phyloP scores from a whole-genome alignment of 2,329 filamentous ascomycete genomes.

The Hawksworthiomyces lignivorus region DNA sequence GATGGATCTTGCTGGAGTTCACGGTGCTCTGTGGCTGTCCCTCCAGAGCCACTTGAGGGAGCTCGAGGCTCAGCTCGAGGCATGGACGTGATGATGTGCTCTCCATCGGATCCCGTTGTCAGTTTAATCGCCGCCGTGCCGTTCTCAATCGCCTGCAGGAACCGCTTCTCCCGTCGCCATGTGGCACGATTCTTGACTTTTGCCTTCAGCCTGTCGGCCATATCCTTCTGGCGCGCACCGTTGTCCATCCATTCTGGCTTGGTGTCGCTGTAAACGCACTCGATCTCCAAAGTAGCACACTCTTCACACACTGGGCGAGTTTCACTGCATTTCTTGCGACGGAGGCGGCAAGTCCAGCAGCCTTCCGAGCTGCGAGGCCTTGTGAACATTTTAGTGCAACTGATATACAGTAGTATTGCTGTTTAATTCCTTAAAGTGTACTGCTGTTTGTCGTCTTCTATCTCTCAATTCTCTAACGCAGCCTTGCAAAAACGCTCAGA shows the following conservation, averaged over 20 bases:
- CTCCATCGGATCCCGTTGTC: constrained; percentile 14
- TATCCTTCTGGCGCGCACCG: constrained; percentile 39
- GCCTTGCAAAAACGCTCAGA: too few relatives aligned
- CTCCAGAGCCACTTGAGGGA: not conserved
- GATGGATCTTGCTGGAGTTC: too few relatives aligned
- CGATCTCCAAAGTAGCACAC: constrained; percentile 47
- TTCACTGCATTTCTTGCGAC: constrained; percentile 56
- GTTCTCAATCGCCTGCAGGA: constrained; percentile 33
- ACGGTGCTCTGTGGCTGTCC: too few relatives aligned
- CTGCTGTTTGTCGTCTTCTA: too few relatives aligned
- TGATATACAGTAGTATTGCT: too few relatives aligned
- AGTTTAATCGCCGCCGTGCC: constrained; percentile 21
- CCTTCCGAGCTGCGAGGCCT: constrained; percentile 34
- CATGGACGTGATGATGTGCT: constrained; percentile 3
- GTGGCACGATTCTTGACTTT: constrained; percentile 48
- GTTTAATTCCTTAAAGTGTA: too few relatives aligned
- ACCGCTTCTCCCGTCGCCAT: constrained; percentile 41
- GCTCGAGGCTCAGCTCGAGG: not conserved
- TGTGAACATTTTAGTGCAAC: too few relatives aligned
- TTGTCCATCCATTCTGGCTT: constrained; percentile 55
- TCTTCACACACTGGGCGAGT: constrained; percentile 40
- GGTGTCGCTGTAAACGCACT: constrained; percentile 42
- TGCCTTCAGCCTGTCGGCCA: constrained; percentile 45
- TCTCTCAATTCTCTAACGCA: too few relatives aligned
- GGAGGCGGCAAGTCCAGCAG: constrained; percentile 54